These are phyloP conservation scores for Suillus hirtellus DNA, from an alignment of 768 basidiomycete species.

Conservation along the genomic window DNA sequence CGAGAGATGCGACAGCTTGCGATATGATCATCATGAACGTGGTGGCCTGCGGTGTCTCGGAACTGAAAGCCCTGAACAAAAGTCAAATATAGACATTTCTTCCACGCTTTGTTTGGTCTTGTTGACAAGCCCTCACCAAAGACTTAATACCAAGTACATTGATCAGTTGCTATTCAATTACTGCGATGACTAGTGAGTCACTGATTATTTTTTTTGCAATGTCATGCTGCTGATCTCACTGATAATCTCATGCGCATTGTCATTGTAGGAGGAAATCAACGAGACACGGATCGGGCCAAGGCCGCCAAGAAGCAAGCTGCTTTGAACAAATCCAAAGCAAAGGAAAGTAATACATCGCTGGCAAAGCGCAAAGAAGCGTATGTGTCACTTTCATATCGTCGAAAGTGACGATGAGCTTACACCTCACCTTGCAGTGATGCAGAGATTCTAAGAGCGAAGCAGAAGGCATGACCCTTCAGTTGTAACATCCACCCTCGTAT, in stretches of 20 bases:
- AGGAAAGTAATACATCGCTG: conserved; percentile 64
- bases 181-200: conserved; percentile 56
- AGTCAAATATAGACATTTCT: conserved; percentile 4
- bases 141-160: conserved; percentile 7
- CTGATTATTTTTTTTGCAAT: conserved; percentile 1
- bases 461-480: conserved; percentile 55
- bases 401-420: conserved; percentile 18
- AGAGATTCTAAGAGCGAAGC: conserved; percentile 71
- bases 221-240: neutral
- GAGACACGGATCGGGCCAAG: conserved; percentile 71
- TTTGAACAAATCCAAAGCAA: conserved; percentile 55
- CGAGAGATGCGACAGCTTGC: neutral
- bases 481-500: neutral
- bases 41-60: conserved; percentile 4
- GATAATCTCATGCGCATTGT: conserved; percentile 18
- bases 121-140: conserved; percentile 21
- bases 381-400: conserved; percentile 35
- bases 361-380: conserved; percentile 77
- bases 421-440: conserved; percentile 60
- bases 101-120: conserved; percentile 24
- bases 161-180: neutral
- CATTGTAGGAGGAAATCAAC: conserved; percentile 73
- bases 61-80: conserved; percentile 7
- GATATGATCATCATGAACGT: conserved; percentile 18
- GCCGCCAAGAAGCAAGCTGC: conserved; percentile 70